Evolutionary conservation across 2,329 filamentous ascomycete genomes (phyloP).

Genomic region (Ceratocystis papillata): DNA sequence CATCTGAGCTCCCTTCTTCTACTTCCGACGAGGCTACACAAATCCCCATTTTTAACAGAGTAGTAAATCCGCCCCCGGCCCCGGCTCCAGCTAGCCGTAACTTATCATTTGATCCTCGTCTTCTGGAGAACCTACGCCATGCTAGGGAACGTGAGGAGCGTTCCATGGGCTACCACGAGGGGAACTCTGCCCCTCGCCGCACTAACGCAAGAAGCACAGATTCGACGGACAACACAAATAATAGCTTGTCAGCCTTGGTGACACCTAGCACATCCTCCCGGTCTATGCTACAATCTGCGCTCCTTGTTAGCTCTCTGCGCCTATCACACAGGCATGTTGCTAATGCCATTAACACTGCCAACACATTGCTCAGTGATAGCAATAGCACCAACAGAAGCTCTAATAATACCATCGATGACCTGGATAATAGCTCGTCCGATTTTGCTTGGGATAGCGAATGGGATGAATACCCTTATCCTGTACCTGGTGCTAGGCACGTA

Average conservation of each 20-base stretch:
- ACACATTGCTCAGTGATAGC: background rate
- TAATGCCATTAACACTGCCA: no score
- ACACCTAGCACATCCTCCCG: background rate
- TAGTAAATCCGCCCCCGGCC: no score
- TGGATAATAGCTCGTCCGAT: background rate
- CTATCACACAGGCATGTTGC: background rate
- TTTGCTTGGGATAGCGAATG: background rate
- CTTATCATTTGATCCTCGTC: background rate
- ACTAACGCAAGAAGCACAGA: background rate
- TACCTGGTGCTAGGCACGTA: no score
- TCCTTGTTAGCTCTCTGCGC: constrained; percentile 4
- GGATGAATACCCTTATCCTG: background rate
- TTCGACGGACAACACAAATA: background rate
- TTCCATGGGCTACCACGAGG: background rate
- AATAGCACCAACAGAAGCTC: background rate
- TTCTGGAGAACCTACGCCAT: background rate
- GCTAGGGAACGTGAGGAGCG: background rate
- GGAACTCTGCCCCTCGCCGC: background rate
- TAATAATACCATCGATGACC: background rate
- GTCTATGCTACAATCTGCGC: constrained; percentile 2
- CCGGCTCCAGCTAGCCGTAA: no score
- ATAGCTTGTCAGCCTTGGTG: background rate
- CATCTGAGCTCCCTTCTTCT: background rate
- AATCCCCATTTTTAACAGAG: no score
- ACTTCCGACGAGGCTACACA: background rate